Evolutionary conservation across 2,329 filamentous ascomycete genomes (phyloP).

Genomic region (Colletotrichum sp.): DNA sequence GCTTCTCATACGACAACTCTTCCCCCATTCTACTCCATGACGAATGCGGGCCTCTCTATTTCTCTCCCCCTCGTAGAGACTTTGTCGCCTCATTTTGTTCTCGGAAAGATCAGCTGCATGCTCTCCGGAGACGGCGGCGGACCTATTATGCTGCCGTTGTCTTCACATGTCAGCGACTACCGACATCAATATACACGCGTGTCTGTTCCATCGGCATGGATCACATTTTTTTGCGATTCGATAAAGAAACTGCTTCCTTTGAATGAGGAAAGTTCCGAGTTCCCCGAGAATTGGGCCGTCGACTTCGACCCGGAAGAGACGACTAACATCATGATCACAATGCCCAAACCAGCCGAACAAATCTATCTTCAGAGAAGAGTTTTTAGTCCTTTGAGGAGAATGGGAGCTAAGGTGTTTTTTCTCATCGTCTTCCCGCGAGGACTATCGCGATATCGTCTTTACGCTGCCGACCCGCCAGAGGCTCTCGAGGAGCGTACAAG

Average conservation of each 20-base stretch:
- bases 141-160: not conserved
- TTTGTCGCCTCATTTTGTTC: not conserved
- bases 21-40: not conserved
- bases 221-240: not conserved
- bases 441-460: not conserved
- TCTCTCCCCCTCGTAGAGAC: not conserved
- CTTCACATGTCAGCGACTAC: not conserved
- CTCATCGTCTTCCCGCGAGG: not conserved
- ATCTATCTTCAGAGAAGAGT: not conserved
- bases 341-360: not conserved
- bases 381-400: not conserved
- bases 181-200: not conserved
- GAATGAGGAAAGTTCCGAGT: not conserved
- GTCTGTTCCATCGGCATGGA: not conserved
- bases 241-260: not conserved
- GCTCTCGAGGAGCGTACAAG: not conserved
- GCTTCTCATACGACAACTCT: not conserved
- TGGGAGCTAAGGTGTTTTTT: not conserved
- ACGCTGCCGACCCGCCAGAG: not conserved
- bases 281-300: not conserved
- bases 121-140: not conserved
- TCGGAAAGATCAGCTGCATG: not conserved
- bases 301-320: not conserved
- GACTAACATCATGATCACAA: not conserved
- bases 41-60: not conserved